These are phyloP conservation scores for Lycium ferocissimum DNA, from an alignment of 257 asterid species.

Conservation along the genomic window DNA sequence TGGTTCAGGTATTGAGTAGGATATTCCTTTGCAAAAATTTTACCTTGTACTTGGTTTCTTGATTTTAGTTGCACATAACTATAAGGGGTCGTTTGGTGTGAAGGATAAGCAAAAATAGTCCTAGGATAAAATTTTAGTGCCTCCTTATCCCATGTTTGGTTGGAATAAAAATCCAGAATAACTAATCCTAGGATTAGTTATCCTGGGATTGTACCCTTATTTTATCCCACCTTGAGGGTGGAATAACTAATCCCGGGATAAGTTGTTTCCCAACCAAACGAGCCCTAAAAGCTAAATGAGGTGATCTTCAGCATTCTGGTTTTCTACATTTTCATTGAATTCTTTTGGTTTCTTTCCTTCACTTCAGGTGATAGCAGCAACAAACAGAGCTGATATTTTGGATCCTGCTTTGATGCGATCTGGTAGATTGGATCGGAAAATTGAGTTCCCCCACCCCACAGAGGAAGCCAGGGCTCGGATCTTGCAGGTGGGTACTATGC, in stretches of 20 bases:
- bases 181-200: too few species aligned
- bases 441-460: conserved; percentile 95
- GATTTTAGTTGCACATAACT: background rate
- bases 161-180: too few species aligned
- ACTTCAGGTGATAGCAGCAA: conserved; percentile 91
- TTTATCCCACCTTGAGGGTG: too few species aligned
- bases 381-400: conserved; percentile 91
- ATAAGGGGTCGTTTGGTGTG: too few species aligned
- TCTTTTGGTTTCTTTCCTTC: conserved; percentile 24
- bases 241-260: too few species aligned
- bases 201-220: too few species aligned
- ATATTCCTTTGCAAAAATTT: background rate
- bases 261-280: too few species aligned
- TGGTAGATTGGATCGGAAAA: conserved; percentile 96
- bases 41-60: background rate
- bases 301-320: background rate
- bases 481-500: conserved; percentile 58
- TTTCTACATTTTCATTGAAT: background rate
- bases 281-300: background rate
- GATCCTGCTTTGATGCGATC: conserved; percentile 97
- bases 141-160: too few species aligned
- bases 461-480: conserved; percentile 92
- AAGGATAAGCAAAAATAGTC: too few species aligned
- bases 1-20: background rate
- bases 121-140: too few species aligned